Evolutionary conservation across 192 early-diverging fungal species (phyloP).

Genomic region (Coemansia sp.): DNA sequence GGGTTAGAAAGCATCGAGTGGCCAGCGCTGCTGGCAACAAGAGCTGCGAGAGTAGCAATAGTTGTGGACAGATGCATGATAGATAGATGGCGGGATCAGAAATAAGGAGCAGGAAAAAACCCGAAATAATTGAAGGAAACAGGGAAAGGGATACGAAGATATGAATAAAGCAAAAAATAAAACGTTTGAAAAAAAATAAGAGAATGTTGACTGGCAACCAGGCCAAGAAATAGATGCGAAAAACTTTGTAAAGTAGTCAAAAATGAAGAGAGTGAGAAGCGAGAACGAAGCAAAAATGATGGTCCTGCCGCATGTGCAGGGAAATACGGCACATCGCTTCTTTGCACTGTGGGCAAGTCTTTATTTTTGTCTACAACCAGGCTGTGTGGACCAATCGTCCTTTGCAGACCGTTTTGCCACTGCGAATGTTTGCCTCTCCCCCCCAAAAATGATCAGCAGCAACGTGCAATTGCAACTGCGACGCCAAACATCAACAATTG

Average conservation of each 20-base stretch:
- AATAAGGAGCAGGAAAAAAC: background rate
- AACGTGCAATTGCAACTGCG: background rate
- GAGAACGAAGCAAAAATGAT: background rate
- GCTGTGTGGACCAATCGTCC: conserved; percentile 5
- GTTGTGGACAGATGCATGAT: conserved; percentile 35
- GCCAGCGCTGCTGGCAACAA: conserved; percentile 46
- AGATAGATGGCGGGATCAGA: background rate
- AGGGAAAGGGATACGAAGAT: conserved; percentile 6
- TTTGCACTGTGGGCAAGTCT: background rate
- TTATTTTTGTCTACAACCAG: background rate
- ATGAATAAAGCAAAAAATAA: background rate
- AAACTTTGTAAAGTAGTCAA: conserved; percentile 3
- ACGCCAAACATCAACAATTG: background rate
- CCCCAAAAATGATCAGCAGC: conserved; percentile 20
- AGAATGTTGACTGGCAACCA: background rate
- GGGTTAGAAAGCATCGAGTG: conserved; percentile 43
- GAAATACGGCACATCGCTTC: background rate
- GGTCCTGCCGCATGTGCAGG: conserved; percentile 9
- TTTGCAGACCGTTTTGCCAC: conserved; percentile 4
- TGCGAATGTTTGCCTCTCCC: background rate
- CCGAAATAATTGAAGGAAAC: background rate
- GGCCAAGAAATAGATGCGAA: conserved; percentile 8
- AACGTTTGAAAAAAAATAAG: conserved; percentile 9
- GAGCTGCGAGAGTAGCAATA: conserved; percentile 33
- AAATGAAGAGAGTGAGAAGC: background rate